Percentiles rank a stretch among this genome's conserved stretches.
phyloP scores from a whole-genome alignment of 2,329 filamentous ascomycete species.

The Aureobasidium sp. region DNA sequence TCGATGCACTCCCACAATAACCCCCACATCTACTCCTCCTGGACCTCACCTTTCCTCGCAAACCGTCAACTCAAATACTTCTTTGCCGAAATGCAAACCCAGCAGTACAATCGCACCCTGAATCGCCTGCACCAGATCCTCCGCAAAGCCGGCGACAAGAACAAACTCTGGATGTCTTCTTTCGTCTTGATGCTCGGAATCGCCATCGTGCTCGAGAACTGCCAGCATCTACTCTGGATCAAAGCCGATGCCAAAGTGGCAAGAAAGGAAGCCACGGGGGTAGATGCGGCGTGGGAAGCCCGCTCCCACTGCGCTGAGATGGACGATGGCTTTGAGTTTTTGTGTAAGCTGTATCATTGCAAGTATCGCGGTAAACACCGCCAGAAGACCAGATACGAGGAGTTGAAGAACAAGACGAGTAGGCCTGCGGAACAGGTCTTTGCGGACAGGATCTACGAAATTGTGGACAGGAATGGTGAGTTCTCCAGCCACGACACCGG shows the following conservation, averaged over 20 bases:
- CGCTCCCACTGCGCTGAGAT: constrained; percentile 34
- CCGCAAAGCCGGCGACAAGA: constrained; percentile 32
- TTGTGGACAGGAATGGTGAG: constrained; percentile 36
- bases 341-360: constrained; percentile 38
- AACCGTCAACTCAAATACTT: constrained; percentile 43
- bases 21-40: constrained; percentile 14
- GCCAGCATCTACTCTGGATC: constrained; percentile 38
- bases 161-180: constrained; percentile 36
- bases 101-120: constrained; percentile 34
- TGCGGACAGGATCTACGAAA: constrained; percentile 22
- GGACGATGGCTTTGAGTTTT: constrained; percentile 35
- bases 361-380: constrained; percentile 36
- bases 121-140: constrained; percentile 40
- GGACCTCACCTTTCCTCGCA: constrained; percentile 35
- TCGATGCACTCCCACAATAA: constrained; percentile 29
- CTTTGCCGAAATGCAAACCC: constrained; percentile 34
- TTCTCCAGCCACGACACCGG: background rate
- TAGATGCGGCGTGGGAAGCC: constrained; percentile 24
- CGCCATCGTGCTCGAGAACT: constrained; percentile 39
- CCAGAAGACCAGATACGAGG: constrained; percentile 4
- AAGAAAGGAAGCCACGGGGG: constrained; percentile 23
- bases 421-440: constrained; percentile 9
- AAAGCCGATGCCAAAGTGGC: constrained; percentile 30
- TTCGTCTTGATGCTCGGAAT: constrained; percentile 40
- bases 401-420: background rate